phyloP scores from a whole-genome alignment of 2,329 filamentous ascomycete genomes.

The Fusarium fujikuroi region DNA sequence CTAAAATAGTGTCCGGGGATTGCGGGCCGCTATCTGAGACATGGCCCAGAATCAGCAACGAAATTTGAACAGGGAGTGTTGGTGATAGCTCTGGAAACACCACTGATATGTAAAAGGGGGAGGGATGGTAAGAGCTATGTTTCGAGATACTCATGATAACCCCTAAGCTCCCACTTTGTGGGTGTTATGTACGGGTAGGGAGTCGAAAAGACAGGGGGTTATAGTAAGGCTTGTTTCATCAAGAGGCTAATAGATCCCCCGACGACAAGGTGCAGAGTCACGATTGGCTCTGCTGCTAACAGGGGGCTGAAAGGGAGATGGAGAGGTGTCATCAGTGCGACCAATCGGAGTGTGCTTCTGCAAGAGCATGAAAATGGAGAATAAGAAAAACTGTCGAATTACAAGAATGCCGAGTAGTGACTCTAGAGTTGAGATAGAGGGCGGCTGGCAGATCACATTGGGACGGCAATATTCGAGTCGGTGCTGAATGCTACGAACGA shows the following conservation, averaged over 20 bases:
- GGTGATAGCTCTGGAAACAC: slow-evolving; percentile 4
- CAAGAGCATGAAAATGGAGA: slow-evolving; percentile 7
- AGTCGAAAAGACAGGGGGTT: slow-evolving; percentile 24
- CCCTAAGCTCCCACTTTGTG: slow-evolving; percentile 29
- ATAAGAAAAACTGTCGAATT: background rate
- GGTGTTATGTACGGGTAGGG: slow-evolving; percentile 37
- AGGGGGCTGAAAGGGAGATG: slow-evolving; percentile 13
- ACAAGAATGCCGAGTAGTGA: background rate
- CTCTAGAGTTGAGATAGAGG: background rate
- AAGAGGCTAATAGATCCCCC: slow-evolving; percentile 40
- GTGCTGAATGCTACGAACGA: background rate
- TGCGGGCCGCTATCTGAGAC: slow-evolving; percentile 18
- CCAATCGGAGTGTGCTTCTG: slow-evolving; percentile 19
- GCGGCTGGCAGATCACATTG: background rate
- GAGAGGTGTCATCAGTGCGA: slow-evolving; percentile 25
- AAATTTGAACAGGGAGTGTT: background rate
- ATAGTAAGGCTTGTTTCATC: slow-evolving; percentile 45
- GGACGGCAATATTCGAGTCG: background rate
- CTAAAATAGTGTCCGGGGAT: background rate
- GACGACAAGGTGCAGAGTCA: slow-evolving; percentile 14
- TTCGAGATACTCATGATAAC: slow-evolving; percentile 17
- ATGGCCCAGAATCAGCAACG: slow-evolving; percentile 4
- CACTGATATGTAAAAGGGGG: slow-evolving; percentile 1
- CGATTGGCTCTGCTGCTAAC: slow-evolving; percentile 33
- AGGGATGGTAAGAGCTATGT: slow-evolving; percentile 16